A percentile compares a stretch with the other conserved stretches of the same genome.
phyloP scores from a whole-genome alignment of 148 eudicot species.

The Spergularia marina region DNA sequence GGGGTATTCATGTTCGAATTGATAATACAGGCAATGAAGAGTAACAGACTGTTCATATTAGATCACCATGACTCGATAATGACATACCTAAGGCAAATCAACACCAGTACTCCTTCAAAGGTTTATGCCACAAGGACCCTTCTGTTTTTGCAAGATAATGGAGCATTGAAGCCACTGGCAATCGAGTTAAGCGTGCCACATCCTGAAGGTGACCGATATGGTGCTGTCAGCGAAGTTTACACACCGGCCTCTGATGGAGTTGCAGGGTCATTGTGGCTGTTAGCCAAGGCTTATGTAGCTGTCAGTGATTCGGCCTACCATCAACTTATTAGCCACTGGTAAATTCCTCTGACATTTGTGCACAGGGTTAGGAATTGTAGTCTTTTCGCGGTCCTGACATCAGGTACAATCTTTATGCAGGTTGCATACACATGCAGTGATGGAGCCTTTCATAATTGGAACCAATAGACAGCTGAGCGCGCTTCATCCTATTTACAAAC shows the following conservation, averaged over 20 bases:
- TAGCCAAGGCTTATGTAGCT: conserved; percentile 88
- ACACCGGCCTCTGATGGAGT: conserved; percentile 62
- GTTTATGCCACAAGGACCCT: conserved; percentile 71
- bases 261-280: conserved; percentile 60
- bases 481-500: conserved; percentile 80
- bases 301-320: conserved; percentile 76
- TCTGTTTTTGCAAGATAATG: conserved; percentile 58
- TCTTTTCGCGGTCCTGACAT: too few species aligned
- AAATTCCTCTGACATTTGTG: neutral
- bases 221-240: conserved; percentile 49
- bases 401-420: conserved; percentile 29
- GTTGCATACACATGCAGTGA: conserved; percentile 63
- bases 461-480: conserved; percentile 74
- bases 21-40: conserved; percentile 44
- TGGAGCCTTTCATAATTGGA: conserved; percentile 80
- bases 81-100: conserved; percentile 64
- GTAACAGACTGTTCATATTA: conserved; percentile 57
- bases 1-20: neutral
- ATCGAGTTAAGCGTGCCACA: conserved; percentile 74
- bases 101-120: conserved; percentile 49
- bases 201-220: conserved; percentile 50
- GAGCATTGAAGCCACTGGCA: conserved; percentile 68
- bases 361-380: too few species aligned
- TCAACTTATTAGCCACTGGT: conserved; percentile 91
- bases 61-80: conserved; percentile 70